Conservation (phyloP, 768 basidiomycete species). For the Rhizopogon rudus region DNA sequence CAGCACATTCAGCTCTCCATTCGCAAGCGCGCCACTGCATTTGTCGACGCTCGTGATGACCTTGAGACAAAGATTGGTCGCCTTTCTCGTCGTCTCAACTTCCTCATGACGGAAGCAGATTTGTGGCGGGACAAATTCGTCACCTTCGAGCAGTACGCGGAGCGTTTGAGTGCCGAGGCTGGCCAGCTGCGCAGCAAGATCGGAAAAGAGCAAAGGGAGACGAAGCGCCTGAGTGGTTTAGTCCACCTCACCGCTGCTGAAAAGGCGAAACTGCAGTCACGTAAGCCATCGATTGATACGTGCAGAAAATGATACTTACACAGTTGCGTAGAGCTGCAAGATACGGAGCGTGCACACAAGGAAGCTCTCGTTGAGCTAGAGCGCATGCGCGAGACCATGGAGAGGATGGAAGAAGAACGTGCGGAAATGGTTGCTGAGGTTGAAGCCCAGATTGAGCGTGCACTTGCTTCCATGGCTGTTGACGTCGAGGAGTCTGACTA, state of each 20-base stretch:
- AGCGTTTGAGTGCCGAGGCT: constrained; percentile 84
- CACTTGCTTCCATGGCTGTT: constrained; percentile 80
- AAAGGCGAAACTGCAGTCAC: constrained; percentile 71
- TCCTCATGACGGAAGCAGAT: constrained; percentile 87
- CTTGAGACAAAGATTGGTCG: constrained; percentile 92
- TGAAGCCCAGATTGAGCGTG: constrained; percentile 86
- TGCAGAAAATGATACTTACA: not conserved
- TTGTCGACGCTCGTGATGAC: constrained; percentile 90
- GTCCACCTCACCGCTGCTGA: constrained; percentile 74
- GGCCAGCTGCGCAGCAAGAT: constrained; percentile 82
- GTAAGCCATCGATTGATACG: constrained; percentile 40
- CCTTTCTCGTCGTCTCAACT: constrained; percentile 79
- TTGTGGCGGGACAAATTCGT: constrained; percentile 93
- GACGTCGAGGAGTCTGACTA: constrained; percentile 73
- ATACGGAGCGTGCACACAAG: constrained; percentile 78
- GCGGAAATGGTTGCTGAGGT: constrained; percentile 91
- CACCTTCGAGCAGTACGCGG: constrained; percentile 91
- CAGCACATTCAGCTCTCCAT: constrained; percentile 85
- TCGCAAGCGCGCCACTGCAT: constrained; percentile 89
- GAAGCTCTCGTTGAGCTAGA: constrained; percentile 79
- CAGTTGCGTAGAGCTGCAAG: constrained; percentile 56
- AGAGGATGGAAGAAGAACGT: constrained; percentile 82
- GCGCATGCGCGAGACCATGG: constrained; percentile 81
- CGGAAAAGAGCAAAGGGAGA: constrained; percentile 87
- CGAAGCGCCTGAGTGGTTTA: constrained; percentile 76